Percentiles rank a stretch among this genome's conserved stretches.
Evolutionary conservation across 768 basidiomycete genomes (phyloP).

Genomic region (Trametes elegans): DNA sequence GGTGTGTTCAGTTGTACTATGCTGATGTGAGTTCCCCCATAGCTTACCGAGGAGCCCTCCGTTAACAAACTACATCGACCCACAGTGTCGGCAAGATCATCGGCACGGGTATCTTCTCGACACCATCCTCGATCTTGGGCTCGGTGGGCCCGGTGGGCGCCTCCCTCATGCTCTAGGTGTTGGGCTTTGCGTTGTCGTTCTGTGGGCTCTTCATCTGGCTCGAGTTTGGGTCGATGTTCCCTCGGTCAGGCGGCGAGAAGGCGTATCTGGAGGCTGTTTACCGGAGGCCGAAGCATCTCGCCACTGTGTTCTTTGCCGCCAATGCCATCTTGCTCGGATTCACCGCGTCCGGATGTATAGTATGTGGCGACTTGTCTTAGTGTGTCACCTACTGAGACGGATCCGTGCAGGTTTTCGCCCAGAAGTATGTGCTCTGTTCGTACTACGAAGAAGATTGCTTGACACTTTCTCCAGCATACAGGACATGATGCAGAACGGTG

Average conservation of each 20-base stretch:
- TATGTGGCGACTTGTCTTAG: constrained; percentile 9
- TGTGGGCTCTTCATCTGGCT: constrained; percentile 64
- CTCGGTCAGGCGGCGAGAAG: constrained; percentile 61
- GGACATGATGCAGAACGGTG: constrained; percentile 35
- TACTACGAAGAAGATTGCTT: background rate
- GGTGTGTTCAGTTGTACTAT: constrained; percentile 57
- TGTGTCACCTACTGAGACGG: background rate
- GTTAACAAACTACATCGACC: no score
- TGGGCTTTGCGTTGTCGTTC: constrained; percentile 55
- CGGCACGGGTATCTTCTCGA: constrained; percentile 63
- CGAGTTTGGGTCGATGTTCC: constrained; percentile 62
- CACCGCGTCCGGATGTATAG: constrained; percentile 31
- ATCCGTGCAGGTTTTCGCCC: constrained; percentile 28
- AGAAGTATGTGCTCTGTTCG: constrained; percentile 19
- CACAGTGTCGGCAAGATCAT: constrained; percentile 51
- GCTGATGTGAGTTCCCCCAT: constrained; percentile 39
- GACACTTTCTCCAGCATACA: constrained; percentile 36
- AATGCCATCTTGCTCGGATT: constrained; percentile 37
- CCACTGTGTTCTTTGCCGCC: constrained; percentile 33
- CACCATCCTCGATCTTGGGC: constrained; percentile 54
- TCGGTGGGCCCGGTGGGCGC: constrained; percentile 60
- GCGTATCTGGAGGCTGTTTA: constrained; percentile 62
- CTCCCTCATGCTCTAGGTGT: constrained; percentile 60
- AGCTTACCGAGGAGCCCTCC: no score
- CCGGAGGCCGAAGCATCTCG: constrained; percentile 31